Conservation (phyloP, 345 rosid genomes). For the Passiflora organensis region DNA sequence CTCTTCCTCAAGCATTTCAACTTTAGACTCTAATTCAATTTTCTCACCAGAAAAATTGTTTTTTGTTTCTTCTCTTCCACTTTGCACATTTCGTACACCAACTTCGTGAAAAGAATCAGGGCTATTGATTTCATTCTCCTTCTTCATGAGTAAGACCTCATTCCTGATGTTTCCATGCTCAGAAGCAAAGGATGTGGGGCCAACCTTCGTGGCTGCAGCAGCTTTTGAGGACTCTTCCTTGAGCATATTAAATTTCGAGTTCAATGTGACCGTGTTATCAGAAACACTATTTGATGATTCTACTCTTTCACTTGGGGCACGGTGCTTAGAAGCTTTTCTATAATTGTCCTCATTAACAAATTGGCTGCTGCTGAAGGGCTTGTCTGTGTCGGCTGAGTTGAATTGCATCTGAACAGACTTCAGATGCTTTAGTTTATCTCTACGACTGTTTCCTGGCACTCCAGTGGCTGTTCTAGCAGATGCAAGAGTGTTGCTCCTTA, state of each 20-base stretch:
- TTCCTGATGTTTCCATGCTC: constrained; percentile 61
- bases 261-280: constrained; percentile 31
- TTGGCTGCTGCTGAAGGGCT: constrained; percentile 17
- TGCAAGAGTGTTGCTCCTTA: constrained; percentile 55
- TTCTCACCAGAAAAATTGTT: constrained; percentile 29
- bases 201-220: constrained; percentile 58
- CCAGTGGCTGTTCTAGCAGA: constrained; percentile 34
- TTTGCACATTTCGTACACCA: constrained; percentile 8
- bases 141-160: constrained; percentile 41
- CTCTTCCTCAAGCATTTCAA: constrained; percentile 76
- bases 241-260: constrained; percentile 45
- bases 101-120: constrained; percentile 13
- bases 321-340: constrained; percentile 6
- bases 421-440: constrained; percentile 43
- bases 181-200: constrained; percentile 61
- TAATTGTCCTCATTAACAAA: constrained; percentile 21
- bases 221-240: constrained; percentile 71
- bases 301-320: constrained; percentile 12
- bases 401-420: constrained; percentile 54
- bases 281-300: constrained; percentile 21
- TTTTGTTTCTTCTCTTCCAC: constrained; percentile 13
- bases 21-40: constrained; percentile 40
- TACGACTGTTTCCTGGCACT: constrained; percentile 38
- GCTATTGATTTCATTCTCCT: constrained; percentile 23
- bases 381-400: constrained; percentile 28